These are phyloP conservation scores for Roridomyces roridus DNA, from an alignment of 768 basidiomycete genomes.

Conservation along the genomic window DNA sequence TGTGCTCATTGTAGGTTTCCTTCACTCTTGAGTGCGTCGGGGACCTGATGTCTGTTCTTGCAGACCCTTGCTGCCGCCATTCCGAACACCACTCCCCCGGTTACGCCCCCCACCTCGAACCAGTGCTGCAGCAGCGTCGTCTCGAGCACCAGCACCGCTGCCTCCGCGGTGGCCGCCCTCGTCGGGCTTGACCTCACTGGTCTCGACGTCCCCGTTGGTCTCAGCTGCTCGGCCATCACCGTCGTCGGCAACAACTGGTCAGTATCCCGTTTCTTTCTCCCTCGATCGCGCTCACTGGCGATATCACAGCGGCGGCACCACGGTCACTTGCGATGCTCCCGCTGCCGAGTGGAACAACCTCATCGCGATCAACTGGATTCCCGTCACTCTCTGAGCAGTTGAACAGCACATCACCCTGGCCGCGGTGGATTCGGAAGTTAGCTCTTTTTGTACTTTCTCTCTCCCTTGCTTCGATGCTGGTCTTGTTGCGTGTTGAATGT, in stretches of 20 bases:
- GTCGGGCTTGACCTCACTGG: slow-evolving; percentile 14
- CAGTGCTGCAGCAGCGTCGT: slow-evolving; percentile 23
- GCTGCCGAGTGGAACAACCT: slow-evolving; percentile 5
- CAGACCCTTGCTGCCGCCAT: slow-evolving; percentile 24
- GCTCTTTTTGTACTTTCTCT: too few relatives aligned
- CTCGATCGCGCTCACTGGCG: too few relatives aligned
- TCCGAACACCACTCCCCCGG: slow-evolving; percentile 2
- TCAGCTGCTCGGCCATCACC: slow-evolving; percentile 23
- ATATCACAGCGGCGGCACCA: neutral
- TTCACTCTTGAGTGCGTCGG: too few relatives aligned
- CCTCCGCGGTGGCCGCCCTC: neutral
- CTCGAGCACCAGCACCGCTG: slow-evolving; percentile 13
- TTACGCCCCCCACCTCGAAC: slow-evolving; percentile 13
- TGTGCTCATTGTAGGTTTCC: slow-evolving; percentile 1
- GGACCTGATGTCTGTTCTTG: neutral
- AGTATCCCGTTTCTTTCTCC: too few relatives aligned
- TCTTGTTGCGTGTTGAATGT: too few relatives aligned
- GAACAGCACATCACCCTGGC: too few relatives aligned
- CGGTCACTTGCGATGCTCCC: neutral
- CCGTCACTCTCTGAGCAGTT: too few relatives aligned
- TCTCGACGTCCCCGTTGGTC: slow-evolving; percentile 15
- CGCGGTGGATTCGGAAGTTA: too few relatives aligned
- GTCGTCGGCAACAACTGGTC: slow-evolving; percentile 18
- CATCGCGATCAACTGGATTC: slow-evolving; percentile 12
- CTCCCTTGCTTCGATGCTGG: too few relatives aligned